A percentile compares a stretch with the other conserved stretches of the same genome.
Conservation (phyloP, 192 early-diverging fungal species). For the Gonapodya sp. region DNA sequence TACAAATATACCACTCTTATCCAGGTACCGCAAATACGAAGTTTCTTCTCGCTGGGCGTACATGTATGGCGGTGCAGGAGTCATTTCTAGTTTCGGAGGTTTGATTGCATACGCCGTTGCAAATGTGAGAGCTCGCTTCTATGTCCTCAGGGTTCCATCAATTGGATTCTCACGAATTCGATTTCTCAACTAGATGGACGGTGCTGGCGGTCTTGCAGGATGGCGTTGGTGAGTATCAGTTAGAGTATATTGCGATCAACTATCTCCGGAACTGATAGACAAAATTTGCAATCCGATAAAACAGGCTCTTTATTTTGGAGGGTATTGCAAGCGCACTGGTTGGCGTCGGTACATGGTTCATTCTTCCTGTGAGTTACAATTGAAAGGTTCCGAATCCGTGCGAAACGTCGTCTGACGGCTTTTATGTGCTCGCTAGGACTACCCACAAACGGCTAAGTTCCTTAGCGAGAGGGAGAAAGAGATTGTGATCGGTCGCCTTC, state of each 20-base stretch:
- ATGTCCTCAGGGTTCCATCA: too few species aligned
- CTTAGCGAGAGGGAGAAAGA: conserved; percentile 42
- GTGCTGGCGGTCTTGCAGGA: conserved; percentile 33
- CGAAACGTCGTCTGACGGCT: background rate
- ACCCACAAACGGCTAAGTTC: conserved; percentile 22
- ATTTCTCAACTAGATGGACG: too few species aligned
- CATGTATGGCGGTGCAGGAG: background rate
- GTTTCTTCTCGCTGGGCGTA: background rate
- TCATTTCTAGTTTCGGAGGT: conserved; percentile 43
- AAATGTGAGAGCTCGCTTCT: too few species aligned
- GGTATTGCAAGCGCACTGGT: conserved; percentile 40
- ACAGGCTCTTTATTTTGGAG: conserved; percentile 16
- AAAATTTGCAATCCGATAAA: too few species aligned
- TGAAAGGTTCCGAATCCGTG: background rate
- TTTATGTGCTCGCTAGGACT: background rate
- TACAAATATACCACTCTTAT: too few species aligned
- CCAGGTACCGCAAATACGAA: background rate
- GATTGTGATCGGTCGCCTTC: conserved; percentile 36
- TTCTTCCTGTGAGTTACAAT: conserved; percentile 2
- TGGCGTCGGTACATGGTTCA: conserved; percentile 23
- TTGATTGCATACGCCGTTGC: conserved; percentile 46
- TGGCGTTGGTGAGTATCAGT: conserved; percentile 37
- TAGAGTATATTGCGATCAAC: background rate
- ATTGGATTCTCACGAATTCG: too few species aligned
- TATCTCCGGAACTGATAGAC: background rate